Conservation (phyloP, 768 basidiomycete genomes). For the Leccinum aurantiacum region DNA sequence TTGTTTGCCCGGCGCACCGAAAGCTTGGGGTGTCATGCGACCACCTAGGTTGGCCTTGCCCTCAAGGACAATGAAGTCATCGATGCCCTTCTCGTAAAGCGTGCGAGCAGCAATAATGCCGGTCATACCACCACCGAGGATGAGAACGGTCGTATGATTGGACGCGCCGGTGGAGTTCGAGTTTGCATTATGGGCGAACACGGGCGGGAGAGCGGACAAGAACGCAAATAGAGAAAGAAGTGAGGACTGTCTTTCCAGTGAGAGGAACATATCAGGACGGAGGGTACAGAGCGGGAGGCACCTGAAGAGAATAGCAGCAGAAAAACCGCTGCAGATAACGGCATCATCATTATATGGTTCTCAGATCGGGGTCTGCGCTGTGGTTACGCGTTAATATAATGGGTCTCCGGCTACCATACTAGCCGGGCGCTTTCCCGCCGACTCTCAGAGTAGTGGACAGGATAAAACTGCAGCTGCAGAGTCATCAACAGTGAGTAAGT, state of each 20-base stretch:
- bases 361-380: too few relatives aligned
- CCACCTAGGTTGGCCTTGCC: constrained; percentile 62
- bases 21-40: constrained; percentile 48
- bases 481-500: too few relatives aligned
- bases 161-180: neutral
- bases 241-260: neutral
- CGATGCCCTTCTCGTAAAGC: constrained; percentile 50
- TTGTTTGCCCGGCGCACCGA: constrained; percentile 40
- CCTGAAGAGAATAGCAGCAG: neutral
- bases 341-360: neutral
- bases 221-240: constrained; percentile 1
- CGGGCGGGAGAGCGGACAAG: constrained; percentile 1
- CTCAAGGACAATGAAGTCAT: constrained; percentile 61
- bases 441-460: too few relatives aligned
- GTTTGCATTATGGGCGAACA: constrained; percentile 6
- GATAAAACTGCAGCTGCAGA: too few relatives aligned
- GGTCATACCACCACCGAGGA: constrained; percentile 66
- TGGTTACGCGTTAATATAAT: neutral
- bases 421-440: too few relatives aligned
- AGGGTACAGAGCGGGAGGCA: neutral
- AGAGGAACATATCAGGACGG: constrained; percentile 14
- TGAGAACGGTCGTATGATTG: constrained; percentile 42
- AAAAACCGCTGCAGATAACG: neutral
- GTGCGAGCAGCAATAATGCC: constrained; percentile 66
- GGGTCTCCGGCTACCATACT: too few relatives aligned